Evolutionary conservation across 352 stramenopile genomes (phyloP).

Genomic region (Phytophthora hibernalis): DNA sequence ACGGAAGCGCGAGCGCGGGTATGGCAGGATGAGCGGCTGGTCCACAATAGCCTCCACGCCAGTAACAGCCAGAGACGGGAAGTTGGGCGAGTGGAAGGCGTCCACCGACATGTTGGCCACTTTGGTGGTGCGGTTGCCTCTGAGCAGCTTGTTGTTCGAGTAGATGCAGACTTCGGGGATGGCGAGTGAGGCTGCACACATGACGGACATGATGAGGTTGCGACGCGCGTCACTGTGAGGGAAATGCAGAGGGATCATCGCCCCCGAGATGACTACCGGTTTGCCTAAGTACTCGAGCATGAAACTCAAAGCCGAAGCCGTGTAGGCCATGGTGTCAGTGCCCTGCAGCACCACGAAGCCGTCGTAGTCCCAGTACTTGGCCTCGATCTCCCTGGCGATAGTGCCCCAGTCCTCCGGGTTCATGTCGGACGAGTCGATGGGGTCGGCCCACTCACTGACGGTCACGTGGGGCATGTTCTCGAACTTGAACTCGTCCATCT

Average conservation of each 20-base stretch:
- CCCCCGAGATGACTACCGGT: slow-evolving; percentile 95
- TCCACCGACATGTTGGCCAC: slow-evolving; percentile 94
- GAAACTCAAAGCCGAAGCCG: slow-evolving; percentile 94
- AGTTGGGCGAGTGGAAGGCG: slow-evolving; percentile 97
- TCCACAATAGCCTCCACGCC: slow-evolving; percentile 94
- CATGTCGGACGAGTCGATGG: slow-evolving; percentile 94
- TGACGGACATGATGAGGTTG: slow-evolving; percentile 97
- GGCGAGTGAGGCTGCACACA: slow-evolving; percentile 77
- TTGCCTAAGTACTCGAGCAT: slow-evolving; percentile 98
- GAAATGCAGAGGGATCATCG: slow-evolving; percentile 96
- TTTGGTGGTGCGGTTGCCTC: slow-evolving; percentile 96
- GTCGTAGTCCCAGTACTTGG: slow-evolving; percentile 95
- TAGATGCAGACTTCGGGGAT: slow-evolving; percentile 94
- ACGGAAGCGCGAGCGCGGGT: slow-evolving; percentile 87
- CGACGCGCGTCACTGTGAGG: slow-evolving; percentile 96
- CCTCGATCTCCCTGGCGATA: slow-evolving; percentile 95
- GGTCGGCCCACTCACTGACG: slow-evolving; percentile 77
- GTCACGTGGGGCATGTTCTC: slow-evolving; percentile 83
- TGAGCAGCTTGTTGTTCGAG: slow-evolving; percentile 96
- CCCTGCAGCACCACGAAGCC: slow-evolving; percentile 98
- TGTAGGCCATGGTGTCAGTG: slow-evolving; percentile 99
- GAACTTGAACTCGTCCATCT: slow-evolving; percentile 90
- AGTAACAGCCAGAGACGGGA: slow-evolving; percentile 93
- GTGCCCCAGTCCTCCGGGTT: slow-evolving; percentile 90
- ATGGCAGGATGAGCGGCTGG: slow-evolving; percentile 89